Percentiles rank a stretch among this genome's conserved stretches.
Conservation (phyloP, 768 basidiomycete genomes). For the Glaciozyma antarctica region DNA sequence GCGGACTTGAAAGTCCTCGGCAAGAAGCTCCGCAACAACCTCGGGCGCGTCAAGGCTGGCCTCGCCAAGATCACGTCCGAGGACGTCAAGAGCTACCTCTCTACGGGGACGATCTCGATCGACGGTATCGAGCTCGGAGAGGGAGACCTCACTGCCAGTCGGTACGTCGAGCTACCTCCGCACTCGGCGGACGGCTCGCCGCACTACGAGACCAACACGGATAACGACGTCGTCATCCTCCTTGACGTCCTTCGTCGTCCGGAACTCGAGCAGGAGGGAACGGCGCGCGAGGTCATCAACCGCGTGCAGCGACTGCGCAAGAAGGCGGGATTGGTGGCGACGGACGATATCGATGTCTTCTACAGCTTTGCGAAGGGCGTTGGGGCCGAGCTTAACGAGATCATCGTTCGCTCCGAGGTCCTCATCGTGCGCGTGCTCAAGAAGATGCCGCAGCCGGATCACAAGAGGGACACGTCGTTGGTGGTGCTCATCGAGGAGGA, state of each 20-base stretch:
- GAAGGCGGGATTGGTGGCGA: slow-evolving; percentile 87
- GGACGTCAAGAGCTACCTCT: slow-evolving; percentile 64
- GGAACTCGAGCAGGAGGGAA: slow-evolving; percentile 76
- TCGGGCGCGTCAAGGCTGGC: slow-evolving; percentile 77
- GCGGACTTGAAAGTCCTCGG: slow-evolving; percentile 96
- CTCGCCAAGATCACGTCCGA: slow-evolving; percentile 73
- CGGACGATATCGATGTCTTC: slow-evolving; percentile 83
- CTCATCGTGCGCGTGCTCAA: slow-evolving; percentile 32
- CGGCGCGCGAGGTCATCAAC: slow-evolving; percentile 80
- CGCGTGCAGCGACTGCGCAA: slow-evolving; percentile 91
- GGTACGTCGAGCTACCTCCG: slow-evolving; percentile 72
- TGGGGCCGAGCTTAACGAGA: slow-evolving; percentile 54
- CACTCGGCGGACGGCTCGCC: slow-evolving; percentile 49
- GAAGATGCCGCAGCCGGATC: slow-evolving; percentile 24
- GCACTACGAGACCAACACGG: slow-evolving; percentile 63
- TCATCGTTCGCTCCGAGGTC: slow-evolving; percentile 43
- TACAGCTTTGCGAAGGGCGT: slow-evolving; percentile 70
- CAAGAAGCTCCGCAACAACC: slow-evolving; percentile 82
- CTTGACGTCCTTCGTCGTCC: slow-evolving; percentile 81
- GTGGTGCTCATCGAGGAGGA: slow-evolving; percentile 29
- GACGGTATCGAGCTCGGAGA: slow-evolving; percentile 79
- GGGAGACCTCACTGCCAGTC: slow-evolving; percentile 85
- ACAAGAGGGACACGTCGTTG: too few species aligned
- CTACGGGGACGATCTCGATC: slow-evolving; percentile 66
- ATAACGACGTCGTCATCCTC: slow-evolving; percentile 88